Percentiles rank a stretch among this genome's conserved stretches.
Conservation (phyloP, 2,329 filamentous ascomycete species). For the Fusarium irregulare region DNA sequence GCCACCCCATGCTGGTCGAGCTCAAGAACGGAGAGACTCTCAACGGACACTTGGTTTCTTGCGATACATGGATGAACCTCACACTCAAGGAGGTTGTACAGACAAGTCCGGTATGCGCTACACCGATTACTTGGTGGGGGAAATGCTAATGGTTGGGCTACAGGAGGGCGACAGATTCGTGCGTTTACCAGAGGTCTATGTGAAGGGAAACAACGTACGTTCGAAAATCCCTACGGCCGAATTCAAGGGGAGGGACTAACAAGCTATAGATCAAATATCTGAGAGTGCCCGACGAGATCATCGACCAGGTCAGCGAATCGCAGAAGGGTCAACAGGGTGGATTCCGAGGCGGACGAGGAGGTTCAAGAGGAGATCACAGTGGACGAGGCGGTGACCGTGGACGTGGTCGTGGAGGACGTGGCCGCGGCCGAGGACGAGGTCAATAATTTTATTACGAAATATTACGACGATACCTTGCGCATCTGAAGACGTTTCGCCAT, state of each 20-base stretch:
- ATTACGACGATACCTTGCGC: slow-evolving; percentile 16
- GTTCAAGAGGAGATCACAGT: slow-evolving; percentile 68
- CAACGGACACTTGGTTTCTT: slow-evolving; percentile 94
- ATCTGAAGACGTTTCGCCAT: background rate
- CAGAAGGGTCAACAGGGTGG: slow-evolving; percentile 76
- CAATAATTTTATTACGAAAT: slow-evolving; percentile 40
- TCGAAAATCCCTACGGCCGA: no score
- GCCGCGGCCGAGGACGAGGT: slow-evolving; percentile 52
- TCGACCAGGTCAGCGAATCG: slow-evolving; percentile 92
- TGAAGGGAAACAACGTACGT: slow-evolving; percentile 95
- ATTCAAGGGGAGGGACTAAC: slow-evolving; percentile 13
- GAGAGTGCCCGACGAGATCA: slow-evolving; percentile 94
- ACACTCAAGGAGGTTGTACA: slow-evolving; percentile 97
- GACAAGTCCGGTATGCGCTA: slow-evolving; percentile 77
- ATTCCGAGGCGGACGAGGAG: slow-evolving; percentile 73
- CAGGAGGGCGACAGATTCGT: slow-evolving; percentile 94
- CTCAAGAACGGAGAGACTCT: slow-evolving; percentile 98
- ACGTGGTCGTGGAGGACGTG: slow-evolving; percentile 55
- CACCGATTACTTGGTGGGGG: background rate
- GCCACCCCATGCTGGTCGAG: slow-evolving; percentile 97
- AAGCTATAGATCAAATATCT: slow-evolving; percentile 91
- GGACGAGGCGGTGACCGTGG: slow-evolving; percentile 62
- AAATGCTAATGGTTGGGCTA: slow-evolving; percentile 46
- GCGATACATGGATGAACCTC: slow-evolving; percentile 99
- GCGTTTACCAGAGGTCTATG: slow-evolving; percentile 91